Evolutionary conservation across 306 rosid genomes (phyloP).

Genomic region (Crotalaria pallida): DNA sequence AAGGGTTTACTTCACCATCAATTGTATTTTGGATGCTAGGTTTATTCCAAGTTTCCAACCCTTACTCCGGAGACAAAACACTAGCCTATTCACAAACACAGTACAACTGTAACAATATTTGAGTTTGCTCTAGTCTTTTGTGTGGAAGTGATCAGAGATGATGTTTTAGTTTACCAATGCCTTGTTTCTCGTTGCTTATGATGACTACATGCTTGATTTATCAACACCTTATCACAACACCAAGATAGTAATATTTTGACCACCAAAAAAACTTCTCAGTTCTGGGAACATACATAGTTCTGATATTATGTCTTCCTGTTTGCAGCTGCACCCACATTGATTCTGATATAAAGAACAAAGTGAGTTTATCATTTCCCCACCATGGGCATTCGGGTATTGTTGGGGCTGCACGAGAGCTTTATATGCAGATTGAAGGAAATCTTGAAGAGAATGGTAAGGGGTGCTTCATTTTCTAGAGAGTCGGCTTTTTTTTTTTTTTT

Average conservation of each 20-base stretch:
- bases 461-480: slow-evolving; percentile 10
- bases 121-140: not conserved
- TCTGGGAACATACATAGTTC: not conserved
- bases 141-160: not conserved
- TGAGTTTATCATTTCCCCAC: slow-evolving; percentile 72
- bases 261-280: not conserved
- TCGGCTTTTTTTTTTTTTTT: too few relatives aligned
- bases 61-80: not conserved
- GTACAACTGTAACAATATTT: not conserved
- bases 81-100: not conserved
- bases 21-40: not conserved
- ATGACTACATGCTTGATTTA: not conserved
- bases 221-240: not conserved
- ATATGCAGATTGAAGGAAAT: slow-evolving; percentile 71
- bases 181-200: not conserved
- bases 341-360: slow-evolving; percentile 34
- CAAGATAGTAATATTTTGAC: not conserved
- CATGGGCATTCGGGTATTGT: slow-evolving; percentile 83
- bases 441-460: slow-evolving; percentile 44
- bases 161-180: not conserved
- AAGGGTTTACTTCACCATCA: not conserved
- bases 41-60: not conserved
- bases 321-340: slow-evolving; percentile 49
- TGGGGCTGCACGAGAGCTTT: slow-evolving; percentile 79
- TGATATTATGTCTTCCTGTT: slow-evolving; percentile 21